These are phyloP conservation scores for Boletellus emodensis DNA, from an alignment of 768 basidiomycete genomes.

Conservation along the genomic window DNA sequence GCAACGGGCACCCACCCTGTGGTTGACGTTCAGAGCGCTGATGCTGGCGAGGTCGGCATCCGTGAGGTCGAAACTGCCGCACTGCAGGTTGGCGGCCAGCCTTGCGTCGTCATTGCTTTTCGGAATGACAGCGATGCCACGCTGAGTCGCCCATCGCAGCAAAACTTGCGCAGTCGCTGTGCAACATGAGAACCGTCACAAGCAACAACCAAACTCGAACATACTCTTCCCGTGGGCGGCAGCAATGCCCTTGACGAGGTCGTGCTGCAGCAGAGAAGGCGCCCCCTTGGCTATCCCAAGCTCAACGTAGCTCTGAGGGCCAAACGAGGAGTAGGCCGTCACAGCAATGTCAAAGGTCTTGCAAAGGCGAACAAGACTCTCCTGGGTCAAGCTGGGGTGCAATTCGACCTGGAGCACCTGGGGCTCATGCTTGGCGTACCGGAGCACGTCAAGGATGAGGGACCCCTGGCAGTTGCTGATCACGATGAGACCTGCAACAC, in stretches of 20 bases:
- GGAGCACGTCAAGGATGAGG: slow-evolving; percentile 69
- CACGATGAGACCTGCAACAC: neutral
- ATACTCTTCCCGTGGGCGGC: slow-evolving; percentile 50
- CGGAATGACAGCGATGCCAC: slow-evolving; percentile 70
- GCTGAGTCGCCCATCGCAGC: slow-evolving; percentile 77
- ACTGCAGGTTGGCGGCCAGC: slow-evolving; percentile 43
- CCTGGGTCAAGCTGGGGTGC: slow-evolving; percentile 54
- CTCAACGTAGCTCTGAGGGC: slow-evolving; percentile 58
- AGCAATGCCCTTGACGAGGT: slow-evolving; percentile 43
- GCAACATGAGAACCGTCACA: slow-evolving; percentile 1
- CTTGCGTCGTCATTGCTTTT: slow-evolving; percentile 52
- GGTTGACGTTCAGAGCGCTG: slow-evolving; percentile 54
- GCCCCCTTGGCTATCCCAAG: slow-evolving; percentile 54
- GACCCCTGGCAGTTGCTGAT: slow-evolving; percentile 70
- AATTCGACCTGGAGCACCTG: slow-evolving; percentile 59
- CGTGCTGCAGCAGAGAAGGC: slow-evolving; percentile 51
- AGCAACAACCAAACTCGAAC: neutral
- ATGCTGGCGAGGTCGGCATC: slow-evolving; percentile 57
- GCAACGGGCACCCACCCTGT: slow-evolving; percentile 47
- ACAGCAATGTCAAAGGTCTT: slow-evolving; percentile 45
- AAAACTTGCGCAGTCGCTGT: slow-evolving; percentile 57
- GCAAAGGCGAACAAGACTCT: slow-evolving; percentile 41
- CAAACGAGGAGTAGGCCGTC: slow-evolving; percentile 56
- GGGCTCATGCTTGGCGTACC: slow-evolving; percentile 66
- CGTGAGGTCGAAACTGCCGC: slow-evolving; percentile 46